These are phyloP conservation scores for Hippophae tibetana DNA, from an alignment of 306 rosid genomes.

Conservation along the genomic window DNA sequence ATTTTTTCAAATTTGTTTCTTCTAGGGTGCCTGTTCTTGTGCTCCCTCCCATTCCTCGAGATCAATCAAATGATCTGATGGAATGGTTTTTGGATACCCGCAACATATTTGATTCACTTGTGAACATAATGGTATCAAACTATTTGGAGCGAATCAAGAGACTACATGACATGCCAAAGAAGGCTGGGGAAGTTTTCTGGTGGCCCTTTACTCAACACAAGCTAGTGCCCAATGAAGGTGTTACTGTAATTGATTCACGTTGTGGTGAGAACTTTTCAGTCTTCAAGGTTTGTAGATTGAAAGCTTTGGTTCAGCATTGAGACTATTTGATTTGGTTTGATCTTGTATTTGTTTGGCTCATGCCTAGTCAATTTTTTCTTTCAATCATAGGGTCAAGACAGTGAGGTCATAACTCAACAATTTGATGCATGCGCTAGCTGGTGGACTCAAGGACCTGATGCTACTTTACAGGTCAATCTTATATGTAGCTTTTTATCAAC, in stretches of 20 bases:
- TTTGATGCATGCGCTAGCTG: conserved; percentile 98
- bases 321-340: neutral
- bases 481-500: conserved; percentile 8
- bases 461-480: conserved; percentile 71
- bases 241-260: conserved; percentile 93
- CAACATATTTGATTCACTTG: conserved; percentile 45
- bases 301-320: conserved; percentile 3
- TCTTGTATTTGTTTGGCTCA: neutral
- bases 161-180: conserved; percentile 76
- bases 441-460: conserved; percentile 99
- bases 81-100: conserved; percentile 67
- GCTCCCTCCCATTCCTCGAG: conserved; percentile 75
- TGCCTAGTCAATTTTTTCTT: neutral
- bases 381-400: conserved; percentile 23
- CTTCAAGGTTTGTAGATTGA: conserved; percentile 66
- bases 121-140: conserved; percentile 60
- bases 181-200: conserved; percentile 72
- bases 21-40: conserved; percentile 79
- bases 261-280: conserved; percentile 83
- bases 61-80: conserved; percentile 60
- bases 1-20: conserved; percentile 14
- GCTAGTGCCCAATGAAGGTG: conserved; percentile 59
- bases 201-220: conserved; percentile 99
- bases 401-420: conserved; percentile 58
- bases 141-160: conserved; percentile 45